phyloP scores from a whole-genome alignment of 2,329 filamentous ascomycete genomes.

The Fragosphaeria purpurea region DNA sequence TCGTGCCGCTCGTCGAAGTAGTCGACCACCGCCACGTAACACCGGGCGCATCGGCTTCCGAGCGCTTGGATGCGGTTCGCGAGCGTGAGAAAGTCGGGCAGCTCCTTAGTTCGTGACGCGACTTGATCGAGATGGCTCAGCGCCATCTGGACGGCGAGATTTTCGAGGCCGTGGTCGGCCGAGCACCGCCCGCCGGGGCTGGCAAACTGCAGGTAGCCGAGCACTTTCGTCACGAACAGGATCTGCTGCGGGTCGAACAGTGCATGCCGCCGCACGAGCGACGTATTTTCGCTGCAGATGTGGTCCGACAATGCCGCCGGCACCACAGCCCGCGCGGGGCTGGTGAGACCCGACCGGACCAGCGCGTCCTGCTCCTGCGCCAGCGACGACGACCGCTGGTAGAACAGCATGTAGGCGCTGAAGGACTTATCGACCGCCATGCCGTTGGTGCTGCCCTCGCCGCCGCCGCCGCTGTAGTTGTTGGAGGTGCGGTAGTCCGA shows the following conservation, averaged over 20 bases:
- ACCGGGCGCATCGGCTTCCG: slow-evolving; percentile 40
- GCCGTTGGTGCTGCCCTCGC: slow-evolving; percentile 30
- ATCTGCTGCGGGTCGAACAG: slow-evolving; percentile 66
- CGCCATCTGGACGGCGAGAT: slow-evolving; percentile 42
- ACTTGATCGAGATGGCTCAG: slow-evolving; percentile 66
- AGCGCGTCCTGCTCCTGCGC: slow-evolving; percentile 40
- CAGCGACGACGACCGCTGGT: slow-evolving; percentile 67
- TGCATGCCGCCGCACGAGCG: slow-evolving; percentile 66
- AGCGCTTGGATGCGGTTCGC: slow-evolving; percentile 34
- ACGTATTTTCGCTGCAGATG: slow-evolving; percentile 63
- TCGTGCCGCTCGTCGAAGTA: slow-evolving; percentile 49
- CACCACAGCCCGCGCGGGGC: slow-evolving; percentile 36
- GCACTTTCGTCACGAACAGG: slow-evolving; percentile 53
- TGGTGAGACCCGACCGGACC: slow-evolving; percentile 22
- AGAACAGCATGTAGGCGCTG: slow-evolving; percentile 98
- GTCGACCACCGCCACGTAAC: slow-evolving; percentile 48
- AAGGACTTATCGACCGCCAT: slow-evolving; percentile 56
- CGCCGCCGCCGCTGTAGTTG: slow-evolving; percentile 35
- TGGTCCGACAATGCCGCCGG: slow-evolving; percentile 39
- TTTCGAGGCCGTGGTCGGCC: slow-evolving; percentile 33
- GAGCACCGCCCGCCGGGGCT: slow-evolving; percentile 37
- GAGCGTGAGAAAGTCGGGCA: slow-evolving; percentile 48
- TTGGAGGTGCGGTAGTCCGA: slow-evolving; percentile 37
- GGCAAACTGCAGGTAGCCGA: slow-evolving; percentile 44
- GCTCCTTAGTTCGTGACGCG: slow-evolving; percentile 59